A percentile compares a stretch with the other conserved stretches of the same genome.
Conservation (phyloP, 2,329 filamentous ascomycete genomes). For the Aspergillus puulaauensis region DNA sequence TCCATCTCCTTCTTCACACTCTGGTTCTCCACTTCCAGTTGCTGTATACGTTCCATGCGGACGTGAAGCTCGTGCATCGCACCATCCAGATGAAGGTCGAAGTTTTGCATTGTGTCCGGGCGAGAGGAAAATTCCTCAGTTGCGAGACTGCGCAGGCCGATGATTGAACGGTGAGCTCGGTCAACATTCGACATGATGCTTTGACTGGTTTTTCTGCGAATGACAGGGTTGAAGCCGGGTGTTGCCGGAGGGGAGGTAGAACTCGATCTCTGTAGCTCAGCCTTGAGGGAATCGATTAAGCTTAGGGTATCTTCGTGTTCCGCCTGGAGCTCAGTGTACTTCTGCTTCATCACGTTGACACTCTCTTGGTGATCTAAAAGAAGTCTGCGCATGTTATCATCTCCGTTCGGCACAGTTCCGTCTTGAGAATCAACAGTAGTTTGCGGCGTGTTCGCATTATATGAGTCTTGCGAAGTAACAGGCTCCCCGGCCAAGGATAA, state of each 20-base stretch:
- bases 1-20: constrained; percentile 95
- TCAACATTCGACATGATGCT: constrained; percentile 78
- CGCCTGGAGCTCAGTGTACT: constrained; percentile 78
- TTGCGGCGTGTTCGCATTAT: constrained; percentile 53
- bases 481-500: constrained; percentile 84
- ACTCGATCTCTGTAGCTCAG: constrained; percentile 77
- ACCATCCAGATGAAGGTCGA: constrained; percentile 85
- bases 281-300: constrained; percentile 87
- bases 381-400: constrained; percentile 68
- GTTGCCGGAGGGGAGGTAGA: constrained; percentile 56
- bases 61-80: constrained; percentile 89
- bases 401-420: constrained; percentile 47
- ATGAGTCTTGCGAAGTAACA: constrained; percentile 63
- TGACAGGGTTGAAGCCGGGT: constrained; percentile 57
- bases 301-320: constrained; percentile 80
- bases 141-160: constrained; percentile 84
- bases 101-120: constrained; percentile 84
- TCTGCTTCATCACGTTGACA: constrained; percentile 69
- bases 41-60: constrained; percentile 84
- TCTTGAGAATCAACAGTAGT: constrained; percentile 24
- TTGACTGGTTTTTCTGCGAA: constrained; percentile 90
- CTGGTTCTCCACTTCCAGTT: constrained; percentile 80
- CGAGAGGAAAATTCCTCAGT: constrained; percentile 78
- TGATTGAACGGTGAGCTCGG: constrained; percentile 86
- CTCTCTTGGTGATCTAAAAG: constrained; percentile 75